A percentile compares a stretch with the other conserved stretches of the same genome.
Conservation (phyloP, 1,139 yeast species). For the Spathaspora jeffriesii region DNA sequence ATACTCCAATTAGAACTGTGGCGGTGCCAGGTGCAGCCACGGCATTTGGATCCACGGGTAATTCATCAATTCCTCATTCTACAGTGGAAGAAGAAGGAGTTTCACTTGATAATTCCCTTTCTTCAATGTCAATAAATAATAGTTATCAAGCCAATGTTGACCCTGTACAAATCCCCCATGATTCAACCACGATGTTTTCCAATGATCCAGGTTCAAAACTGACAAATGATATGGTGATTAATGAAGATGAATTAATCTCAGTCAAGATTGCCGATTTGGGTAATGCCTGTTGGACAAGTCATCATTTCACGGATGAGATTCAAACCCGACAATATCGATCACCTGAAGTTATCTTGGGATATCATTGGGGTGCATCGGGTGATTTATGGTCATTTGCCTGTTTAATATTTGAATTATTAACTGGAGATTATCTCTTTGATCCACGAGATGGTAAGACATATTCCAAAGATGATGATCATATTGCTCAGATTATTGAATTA, state of each 20-base stretch:
- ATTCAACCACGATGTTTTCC: not conserved
- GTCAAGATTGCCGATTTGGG: conserved; percentile 54
- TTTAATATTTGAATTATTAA: conserved; percentile 44
- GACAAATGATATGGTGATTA: conserved; percentile 22
- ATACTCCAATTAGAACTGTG: conserved; percentile 38
- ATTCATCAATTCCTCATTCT: conserved; percentile 2
- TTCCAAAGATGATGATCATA: conserved; percentile 50
- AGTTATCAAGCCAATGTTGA: conserved; percentile 23
- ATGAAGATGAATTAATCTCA: conserved; percentile 48
- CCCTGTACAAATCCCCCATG: conserved; percentile 24
- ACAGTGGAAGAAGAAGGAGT: conserved; percentile 11
- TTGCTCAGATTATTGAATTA: conserved; percentile 49
- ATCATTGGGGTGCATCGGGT: conserved; percentile 52
- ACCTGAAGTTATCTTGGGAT: conserved; percentile 49
- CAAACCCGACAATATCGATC: conserved; percentile 52
- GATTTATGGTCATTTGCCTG: conserved; percentile 54
- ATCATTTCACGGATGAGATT: conserved; percentile 52
- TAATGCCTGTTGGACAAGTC: conserved; percentile 51
- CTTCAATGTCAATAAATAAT: conserved; percentile 42
- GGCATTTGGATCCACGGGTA: conserved; percentile 10
- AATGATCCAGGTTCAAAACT: conserved; percentile 4
- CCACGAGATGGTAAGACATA: conserved; percentile 49
- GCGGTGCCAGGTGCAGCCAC: conserved; percentile 11
- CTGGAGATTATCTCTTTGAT: conserved; percentile 51
- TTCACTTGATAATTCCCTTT: conserved; percentile 38